Conservation (phyloP, 768 basidiomycete species). For the Krasilnikovozyma curviuscula region DNA sequence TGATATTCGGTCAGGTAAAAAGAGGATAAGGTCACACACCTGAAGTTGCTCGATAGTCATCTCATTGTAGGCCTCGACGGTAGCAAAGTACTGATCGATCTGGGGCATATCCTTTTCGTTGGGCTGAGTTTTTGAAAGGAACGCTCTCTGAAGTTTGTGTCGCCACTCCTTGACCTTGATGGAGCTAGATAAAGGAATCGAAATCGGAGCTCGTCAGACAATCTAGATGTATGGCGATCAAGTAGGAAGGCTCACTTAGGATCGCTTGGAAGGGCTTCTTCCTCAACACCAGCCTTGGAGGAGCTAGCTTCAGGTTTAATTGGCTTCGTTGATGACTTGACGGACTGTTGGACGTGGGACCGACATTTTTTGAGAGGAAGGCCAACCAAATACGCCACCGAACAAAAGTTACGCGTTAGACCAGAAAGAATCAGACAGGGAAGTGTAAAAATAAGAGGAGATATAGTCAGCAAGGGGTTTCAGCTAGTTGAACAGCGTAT, state of each 20-base stretch:
- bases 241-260: too few species aligned
- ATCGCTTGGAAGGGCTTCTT: too few species aligned
- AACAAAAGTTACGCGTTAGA: too few species aligned
- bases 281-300: too few species aligned
- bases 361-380: too few species aligned
- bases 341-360: too few species aligned
- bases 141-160: slow-evolving; percentile 73
- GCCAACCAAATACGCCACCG: too few species aligned
- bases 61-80: slow-evolving; percentile 44
- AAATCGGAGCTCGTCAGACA: too few species aligned
- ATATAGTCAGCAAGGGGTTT: not conserved
- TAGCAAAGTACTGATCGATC: slow-evolving; percentile 50
- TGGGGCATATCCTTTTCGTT: slow-evolving; percentile 50
- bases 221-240: too few species aligned
- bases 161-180: slow-evolving; percentile 71
- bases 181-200: too few species aligned
- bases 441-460: not conserved
- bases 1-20: slow-evolving; percentile 7
- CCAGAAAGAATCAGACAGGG: not conserved
- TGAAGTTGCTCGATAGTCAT: slow-evolving; percentile 60
- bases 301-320: too few species aligned
- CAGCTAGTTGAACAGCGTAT: not conserved
- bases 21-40: slow-evolving; percentile 25
- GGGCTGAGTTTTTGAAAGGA: slow-evolving; percentile 37
- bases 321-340: too few species aligned